phyloP scores from a whole-genome alignment of 73 alveolate genomes.

The Uronychia binucleata region DNA sequence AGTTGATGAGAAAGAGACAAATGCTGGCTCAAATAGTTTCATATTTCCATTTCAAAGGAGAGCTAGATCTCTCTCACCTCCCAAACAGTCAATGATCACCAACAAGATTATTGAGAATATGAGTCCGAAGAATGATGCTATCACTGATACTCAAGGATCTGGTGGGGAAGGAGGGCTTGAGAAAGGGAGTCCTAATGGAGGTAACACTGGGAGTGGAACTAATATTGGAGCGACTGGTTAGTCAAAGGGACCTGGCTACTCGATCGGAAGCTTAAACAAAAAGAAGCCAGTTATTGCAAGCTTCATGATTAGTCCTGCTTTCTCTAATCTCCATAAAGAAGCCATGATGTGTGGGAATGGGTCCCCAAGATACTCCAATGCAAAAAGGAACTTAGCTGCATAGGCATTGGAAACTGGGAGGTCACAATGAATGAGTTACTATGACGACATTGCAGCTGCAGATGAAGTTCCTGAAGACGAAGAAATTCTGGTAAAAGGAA shows the following conservation, averaged over 20 bases:
- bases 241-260: neutral
- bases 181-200: too few species aligned
- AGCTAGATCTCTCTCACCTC: constrained; percentile 45
- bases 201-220: neutral
- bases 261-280: neutral
- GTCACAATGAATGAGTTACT: neutral
- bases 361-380: neutral
- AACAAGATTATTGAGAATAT: constrained; percentile 27
- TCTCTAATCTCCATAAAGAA: neutral
- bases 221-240: neutral
- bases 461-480: neutral
- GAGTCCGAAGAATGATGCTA: constrained; percentile 22
- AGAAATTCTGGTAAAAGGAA: constrained; percentile 19
- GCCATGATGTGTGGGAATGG: constrained; percentile 5
- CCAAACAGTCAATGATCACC: constrained; percentile 21
- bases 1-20: too few species aligned
- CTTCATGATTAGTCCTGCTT: constrained; percentile 19
- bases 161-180: neutral
- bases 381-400: neutral
- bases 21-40: constrained; percentile 1
- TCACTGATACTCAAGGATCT: neutral
- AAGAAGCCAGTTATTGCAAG: constrained; percentile 33
- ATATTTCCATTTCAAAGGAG: constrained; percentile 35
- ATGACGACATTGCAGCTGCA: neutral
- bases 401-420: neutral